Conservation (phyloP, 169 alveolate species). For the Ichthyophthirius multifiliis region DNA sequence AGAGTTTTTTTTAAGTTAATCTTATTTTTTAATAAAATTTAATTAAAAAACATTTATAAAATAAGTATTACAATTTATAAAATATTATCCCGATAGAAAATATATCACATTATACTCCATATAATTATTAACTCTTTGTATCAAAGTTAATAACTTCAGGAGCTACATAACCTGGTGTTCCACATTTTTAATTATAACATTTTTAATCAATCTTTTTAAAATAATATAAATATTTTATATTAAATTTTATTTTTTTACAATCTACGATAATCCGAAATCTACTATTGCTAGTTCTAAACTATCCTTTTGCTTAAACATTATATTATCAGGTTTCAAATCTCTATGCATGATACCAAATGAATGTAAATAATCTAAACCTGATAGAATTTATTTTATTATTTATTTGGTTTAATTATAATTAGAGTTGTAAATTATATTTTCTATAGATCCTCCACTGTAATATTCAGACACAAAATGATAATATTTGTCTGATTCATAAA, state of each 20-base stretch:
- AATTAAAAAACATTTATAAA: too few species aligned
- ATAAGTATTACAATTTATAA: not conserved
- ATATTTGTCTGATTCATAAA: constrained; percentile 39
- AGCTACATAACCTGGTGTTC: constrained; percentile 24
- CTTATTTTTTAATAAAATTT: not conserved
- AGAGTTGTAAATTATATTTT: constrained; percentile 3
- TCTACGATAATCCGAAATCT: not conserved
- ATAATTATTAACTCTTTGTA: not conserved
- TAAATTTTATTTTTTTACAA: not conserved
- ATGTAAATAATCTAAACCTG: constrained; percentile 52
- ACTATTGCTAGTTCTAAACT: constrained; percentile 7
- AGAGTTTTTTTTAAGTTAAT: not conserved
- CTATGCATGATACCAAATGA: constrained; percentile 46
- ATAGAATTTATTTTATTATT: constrained; percentile 39
- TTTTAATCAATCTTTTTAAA: too few species aligned
- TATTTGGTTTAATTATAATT: constrained; percentile 27
- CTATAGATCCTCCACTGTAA: constrained; percentile 30
- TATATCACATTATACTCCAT: not conserved
- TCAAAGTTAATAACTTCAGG: constrained; percentile 8
- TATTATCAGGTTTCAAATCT: constrained; percentile 39
- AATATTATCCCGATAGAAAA: not conserved
- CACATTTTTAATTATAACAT: too few species aligned
- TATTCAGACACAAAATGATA: constrained; percentile 46
- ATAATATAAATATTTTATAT: constrained; percentile 30
- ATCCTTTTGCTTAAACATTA: constrained; percentile 15